A percentile compares a stretch with the other conserved stretches of the same genome.
phyloP scores from a whole-genome alignment of 805 yeast genomes.

The Myxozyma neotropica region DNA sequence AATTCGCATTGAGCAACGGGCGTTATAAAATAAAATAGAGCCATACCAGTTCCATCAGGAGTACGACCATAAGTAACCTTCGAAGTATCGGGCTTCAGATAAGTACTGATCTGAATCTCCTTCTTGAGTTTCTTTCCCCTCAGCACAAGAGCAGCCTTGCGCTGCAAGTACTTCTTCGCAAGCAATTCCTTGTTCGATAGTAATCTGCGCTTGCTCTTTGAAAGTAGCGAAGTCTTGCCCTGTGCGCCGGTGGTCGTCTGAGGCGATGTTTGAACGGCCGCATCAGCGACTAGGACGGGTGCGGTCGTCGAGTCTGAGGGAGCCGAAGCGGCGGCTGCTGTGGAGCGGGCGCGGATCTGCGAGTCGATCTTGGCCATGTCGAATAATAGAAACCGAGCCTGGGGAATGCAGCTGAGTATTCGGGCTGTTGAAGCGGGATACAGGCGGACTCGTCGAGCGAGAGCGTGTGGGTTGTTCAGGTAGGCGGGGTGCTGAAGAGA shows the following conservation, averaged over 20 bases:
- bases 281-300: slow-evolving; percentile 4
- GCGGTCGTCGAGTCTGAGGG: slow-evolving; percentile 19
- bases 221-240: slow-evolving; percentile 24
- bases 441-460: background rate
- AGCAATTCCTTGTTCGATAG: slow-evolving; percentile 26
- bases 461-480: background rate
- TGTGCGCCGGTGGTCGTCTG: slow-evolving; percentile 12
- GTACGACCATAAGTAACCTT: slow-evolving; percentile 38
- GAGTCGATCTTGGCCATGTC: slow-evolving; percentile 19
- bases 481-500: background rate
- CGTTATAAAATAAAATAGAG: too few species aligned
- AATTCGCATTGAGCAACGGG: background rate
- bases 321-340: slow-evolving; percentile 21
- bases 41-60: slow-evolving; percentile 41
- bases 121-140: slow-evolving; percentile 31
- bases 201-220: slow-evolving; percentile 29
- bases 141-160: slow-evolving; percentile 29
- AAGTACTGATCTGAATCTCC: slow-evolving; percentile 28
- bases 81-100: slow-evolving; percentile 26
- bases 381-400: background rate
- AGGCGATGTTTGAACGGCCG: slow-evolving; percentile 7
- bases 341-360: slow-evolving; percentile 28
- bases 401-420: background rate
- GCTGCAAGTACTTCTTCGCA: slow-evolving; percentile 31
- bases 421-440: slow-evolving; percentile 15